Percentiles rank a stretch among this genome's conserved stretches.
These are phyloP conservation scores for Penicillium rolfsii DNA, from an alignment of 2,329 filamentous ascomycete species.

Conservation along the genomic window DNA sequence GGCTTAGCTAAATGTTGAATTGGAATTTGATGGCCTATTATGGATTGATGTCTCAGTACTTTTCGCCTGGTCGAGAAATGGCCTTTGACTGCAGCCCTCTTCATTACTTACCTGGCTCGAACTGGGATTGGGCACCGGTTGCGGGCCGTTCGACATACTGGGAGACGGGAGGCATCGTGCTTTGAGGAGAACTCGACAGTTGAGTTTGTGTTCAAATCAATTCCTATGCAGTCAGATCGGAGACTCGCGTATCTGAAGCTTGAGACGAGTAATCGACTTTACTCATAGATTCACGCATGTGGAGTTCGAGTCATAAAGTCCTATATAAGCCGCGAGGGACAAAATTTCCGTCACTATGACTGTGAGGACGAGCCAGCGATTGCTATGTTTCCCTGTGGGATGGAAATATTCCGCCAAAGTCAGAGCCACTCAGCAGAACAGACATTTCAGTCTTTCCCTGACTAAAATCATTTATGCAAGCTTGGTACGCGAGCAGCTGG, in stretches of 20 bases:
- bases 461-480: background rate
- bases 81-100: background rate
- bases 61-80: background rate
- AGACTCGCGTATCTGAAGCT: background rate
- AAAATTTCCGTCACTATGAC: slow-evolving; percentile 14
- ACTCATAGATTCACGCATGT: background rate
- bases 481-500: background rate
- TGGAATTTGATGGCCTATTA: slow-evolving; percentile 54
- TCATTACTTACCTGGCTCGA: slow-evolving; percentile 34
- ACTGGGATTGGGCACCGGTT: slow-evolving; percentile 37
- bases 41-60: background rate
- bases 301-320: background rate
- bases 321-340: slow-evolving; percentile 8
- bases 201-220: background rate
- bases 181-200: background rate
- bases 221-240: background rate
- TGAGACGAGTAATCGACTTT: background rate
- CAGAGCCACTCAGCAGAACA: background rate
- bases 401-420: background rate
- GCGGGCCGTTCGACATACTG: slow-evolving; percentile 27
- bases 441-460: background rate
- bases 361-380: background rate
- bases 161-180: slow-evolving; percentile 19
- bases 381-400: background rate
- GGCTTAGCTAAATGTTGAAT: slow-evolving; percentile 58